A percentile compares a stretch with the other conserved stretches of the same genome.
These are phyloP conservation scores for Ceratocystis eucalypticola DNA, from an alignment of 2,329 filamentous ascomycete genomes.

Conservation along the genomic window DNA sequence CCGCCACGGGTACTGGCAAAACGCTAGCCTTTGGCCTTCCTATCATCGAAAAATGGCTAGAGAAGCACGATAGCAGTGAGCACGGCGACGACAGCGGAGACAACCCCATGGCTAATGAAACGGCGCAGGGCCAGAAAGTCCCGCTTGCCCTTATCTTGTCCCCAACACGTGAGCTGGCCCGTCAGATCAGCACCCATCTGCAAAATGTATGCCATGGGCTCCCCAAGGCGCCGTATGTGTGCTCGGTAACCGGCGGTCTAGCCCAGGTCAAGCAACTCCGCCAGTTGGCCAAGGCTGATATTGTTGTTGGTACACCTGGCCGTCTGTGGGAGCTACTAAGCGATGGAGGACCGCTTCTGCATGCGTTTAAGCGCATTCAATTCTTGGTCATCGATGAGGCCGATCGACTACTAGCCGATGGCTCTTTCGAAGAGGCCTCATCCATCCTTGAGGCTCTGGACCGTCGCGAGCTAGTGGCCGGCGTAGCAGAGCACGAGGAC, in stretches of 20 bases:
- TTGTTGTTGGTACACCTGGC: constrained; percentile 87
- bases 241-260: constrained; percentile 79
- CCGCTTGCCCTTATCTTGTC: constrained; percentile 73
- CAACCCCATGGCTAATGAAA: constrained; percentile 24
- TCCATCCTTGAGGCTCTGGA: constrained; percentile 77
- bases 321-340: constrained; percentile 89
- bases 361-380: constrained; percentile 55
- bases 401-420: constrained; percentile 78
- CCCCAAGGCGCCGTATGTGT: constrained; percentile 54
- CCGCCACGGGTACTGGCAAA: constrained; percentile 91
- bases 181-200: constrained; percentile 78
- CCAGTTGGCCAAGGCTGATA: constrained; percentile 68
- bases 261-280: constrained; percentile 92
- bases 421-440: constrained; percentile 87
- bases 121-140: constrained; percentile 26
- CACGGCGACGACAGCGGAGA: not conserved
- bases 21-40: constrained; percentile 91
- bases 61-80: constrained; percentile 24
- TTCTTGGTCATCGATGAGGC: constrained; percentile 92
- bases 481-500: constrained; percentile 38
- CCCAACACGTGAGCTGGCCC: constrained; percentile 83
- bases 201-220: constrained; percentile 55
- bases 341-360: constrained; percentile 54
- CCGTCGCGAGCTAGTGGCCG: constrained; percentile 40
- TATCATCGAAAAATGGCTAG: constrained; percentile 71